phyloP scores from a whole-genome alignment of 2,329 filamentous ascomycete genomes.

The Sordariomycetes sp. region DNA sequence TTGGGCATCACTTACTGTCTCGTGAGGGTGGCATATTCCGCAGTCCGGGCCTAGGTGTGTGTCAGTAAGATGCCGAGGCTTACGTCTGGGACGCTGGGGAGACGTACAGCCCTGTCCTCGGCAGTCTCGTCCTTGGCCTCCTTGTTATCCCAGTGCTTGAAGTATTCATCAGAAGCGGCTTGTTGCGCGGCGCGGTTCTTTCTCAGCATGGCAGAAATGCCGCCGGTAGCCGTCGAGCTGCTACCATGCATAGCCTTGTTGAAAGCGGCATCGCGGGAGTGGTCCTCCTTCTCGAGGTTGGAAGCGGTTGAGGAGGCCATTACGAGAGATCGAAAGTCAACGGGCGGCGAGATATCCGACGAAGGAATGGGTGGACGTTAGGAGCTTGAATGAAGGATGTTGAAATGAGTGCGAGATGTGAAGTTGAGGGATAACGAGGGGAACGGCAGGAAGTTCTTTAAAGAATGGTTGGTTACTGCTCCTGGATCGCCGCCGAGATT shows the following conservation, averaged over 20 bases:
- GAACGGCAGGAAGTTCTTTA: background rate
- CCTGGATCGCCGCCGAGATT: background rate
- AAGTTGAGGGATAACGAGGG: background rate
- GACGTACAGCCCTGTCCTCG: slow-evolving; percentile 60
- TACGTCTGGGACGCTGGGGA: background rate
- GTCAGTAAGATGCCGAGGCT: background rate
- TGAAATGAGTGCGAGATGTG: background rate
- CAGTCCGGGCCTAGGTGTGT: slow-evolving; percentile 52
- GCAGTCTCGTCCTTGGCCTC: slow-evolving; percentile 65
- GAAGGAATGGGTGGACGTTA: background rate
- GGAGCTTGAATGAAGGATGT: background rate
- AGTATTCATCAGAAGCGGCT: slow-evolving; percentile 79
- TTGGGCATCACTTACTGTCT: slow-evolving; percentile 57
- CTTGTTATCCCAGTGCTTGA: slow-evolving; percentile 94
- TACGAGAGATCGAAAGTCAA: slow-evolving; percentile 16
- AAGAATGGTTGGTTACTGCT: background rate
- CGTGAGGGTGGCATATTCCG: slow-evolving; percentile 86
- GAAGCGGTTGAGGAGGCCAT: slow-evolving; percentile 24
- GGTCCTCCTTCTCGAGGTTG: slow-evolving; percentile 67
- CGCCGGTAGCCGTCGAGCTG: slow-evolving; percentile 56
- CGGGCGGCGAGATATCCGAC: background rate
- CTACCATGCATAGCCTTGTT: slow-evolving; percentile 74
- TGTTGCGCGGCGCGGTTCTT: slow-evolving; percentile 69
- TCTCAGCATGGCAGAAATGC: slow-evolving; percentile 68
- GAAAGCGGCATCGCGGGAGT: slow-evolving; percentile 77